A percentile compares a stretch with the other conserved stretches of the same genome.
Conservation (phyloP, 345 rosid species). For the Anastatica hierochuntica region DNA sequence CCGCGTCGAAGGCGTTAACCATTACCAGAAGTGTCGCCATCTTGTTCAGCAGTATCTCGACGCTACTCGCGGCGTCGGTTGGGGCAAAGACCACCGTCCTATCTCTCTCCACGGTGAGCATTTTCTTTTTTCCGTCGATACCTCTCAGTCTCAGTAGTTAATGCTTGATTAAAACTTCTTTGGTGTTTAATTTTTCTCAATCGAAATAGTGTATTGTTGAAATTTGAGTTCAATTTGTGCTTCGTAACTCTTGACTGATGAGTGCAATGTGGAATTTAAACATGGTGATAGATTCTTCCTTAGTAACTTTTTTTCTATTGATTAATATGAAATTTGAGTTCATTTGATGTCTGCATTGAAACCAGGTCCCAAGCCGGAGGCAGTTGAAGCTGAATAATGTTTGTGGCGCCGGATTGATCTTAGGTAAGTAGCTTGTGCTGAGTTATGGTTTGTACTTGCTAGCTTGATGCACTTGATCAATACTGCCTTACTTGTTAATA, state of each 20-base stretch:
- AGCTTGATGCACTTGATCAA: neutral
- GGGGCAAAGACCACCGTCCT: slow-evolving; percentile 98
- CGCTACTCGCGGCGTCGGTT: slow-evolving; percentile 94
- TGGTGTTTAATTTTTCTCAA: too few species aligned
- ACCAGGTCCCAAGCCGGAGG: slow-evolving; percentile 21
- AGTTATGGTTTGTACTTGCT: neutral
- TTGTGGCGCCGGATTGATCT: neutral
- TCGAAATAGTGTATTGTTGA: too few species aligned
- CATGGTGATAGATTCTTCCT: neutral
- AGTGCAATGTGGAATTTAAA: neutral
- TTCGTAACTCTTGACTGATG: neutral
- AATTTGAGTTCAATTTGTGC: neutral
- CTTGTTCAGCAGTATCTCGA: slow-evolving; percentile 90
- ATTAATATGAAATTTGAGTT: too few species aligned
- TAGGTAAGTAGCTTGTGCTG: neutral
- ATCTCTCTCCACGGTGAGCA: slow-evolving; percentile 77
- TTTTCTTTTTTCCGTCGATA: neutral
- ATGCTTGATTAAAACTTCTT: neutral
- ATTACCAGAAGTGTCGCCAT: slow-evolving; percentile 93
- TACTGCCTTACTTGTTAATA: too few species aligned
- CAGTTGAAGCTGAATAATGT: slow-evolving; percentile 17
- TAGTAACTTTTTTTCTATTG: neutral
- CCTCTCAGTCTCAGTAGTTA: too few species aligned
- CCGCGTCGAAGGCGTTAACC: slow-evolving; percentile 95
- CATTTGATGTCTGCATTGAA: neutral